Evolutionary conservation across 495 filamentous ascomycete genomes (phyloP).

Genomic region (Talaromyces trachyspermus): DNA sequence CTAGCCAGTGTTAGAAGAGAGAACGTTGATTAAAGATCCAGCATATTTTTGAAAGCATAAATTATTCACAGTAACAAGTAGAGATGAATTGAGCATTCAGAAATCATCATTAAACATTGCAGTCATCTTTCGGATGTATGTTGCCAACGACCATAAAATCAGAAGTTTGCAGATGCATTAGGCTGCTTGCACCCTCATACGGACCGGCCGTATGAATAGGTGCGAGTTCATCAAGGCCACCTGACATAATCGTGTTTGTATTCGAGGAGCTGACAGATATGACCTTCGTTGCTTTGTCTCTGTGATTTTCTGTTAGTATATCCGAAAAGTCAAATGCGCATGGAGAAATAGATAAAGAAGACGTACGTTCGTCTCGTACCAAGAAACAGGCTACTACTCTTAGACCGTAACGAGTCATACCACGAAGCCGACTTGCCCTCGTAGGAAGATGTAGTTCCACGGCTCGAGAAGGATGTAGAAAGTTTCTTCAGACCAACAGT

Average conservation of each 20-base stretch:
- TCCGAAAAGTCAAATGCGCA: background rate
- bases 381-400: background rate
- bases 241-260: slow-evolving; percentile 1
- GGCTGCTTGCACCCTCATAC: background rate
- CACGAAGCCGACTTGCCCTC: background rate
- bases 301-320: background rate
- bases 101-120: background rate
- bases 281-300: background rate
- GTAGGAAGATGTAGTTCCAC: background rate
- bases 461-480: background rate
- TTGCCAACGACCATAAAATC: background rate
- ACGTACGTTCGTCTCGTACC: background rate
- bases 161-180: background rate
- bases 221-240: background rate
- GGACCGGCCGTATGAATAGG: too few species aligned
- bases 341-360: background rate
- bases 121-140: background rate
- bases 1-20: too few species aligned
- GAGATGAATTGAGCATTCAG: background rate
- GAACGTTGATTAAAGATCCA: too few species aligned
- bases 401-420: slow-evolving; percentile 2
- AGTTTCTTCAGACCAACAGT: slow-evolving; percentile 22
- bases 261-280: background rate
- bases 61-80: background rate
- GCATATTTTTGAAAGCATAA: too few species aligned